Percentiles rank a stretch among this genome's conserved stretches.
Conservation (phyloP, 148 eudicot species). For the Talinum fruticosum region DNA sequence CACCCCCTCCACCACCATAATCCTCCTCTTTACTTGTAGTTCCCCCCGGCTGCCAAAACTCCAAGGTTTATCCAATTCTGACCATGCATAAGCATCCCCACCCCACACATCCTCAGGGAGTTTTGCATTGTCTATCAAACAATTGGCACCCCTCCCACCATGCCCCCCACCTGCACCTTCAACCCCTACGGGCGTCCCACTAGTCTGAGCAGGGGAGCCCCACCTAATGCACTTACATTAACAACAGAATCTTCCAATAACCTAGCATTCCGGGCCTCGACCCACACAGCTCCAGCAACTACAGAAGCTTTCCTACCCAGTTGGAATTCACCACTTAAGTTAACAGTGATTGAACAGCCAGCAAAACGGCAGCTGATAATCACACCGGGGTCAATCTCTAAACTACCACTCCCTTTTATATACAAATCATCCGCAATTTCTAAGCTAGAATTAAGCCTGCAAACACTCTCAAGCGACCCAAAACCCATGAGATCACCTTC, state of each 20-base stretch:
- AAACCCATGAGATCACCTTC: slow-evolving; percentile 60
- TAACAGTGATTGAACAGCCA: slow-evolving; percentile 60
- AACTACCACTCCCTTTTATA: slow-evolving; percentile 61
- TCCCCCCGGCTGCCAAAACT: slow-evolving; percentile 88
- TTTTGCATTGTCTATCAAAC: slow-evolving; percentile 61
- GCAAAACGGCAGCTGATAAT: slow-evolving; percentile 47
- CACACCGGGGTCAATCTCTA: slow-evolving; percentile 50
- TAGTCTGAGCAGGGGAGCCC: slow-evolving; percentile 51
- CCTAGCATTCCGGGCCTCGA: slow-evolving; percentile 35
- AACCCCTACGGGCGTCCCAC: slow-evolving; percentile 58
- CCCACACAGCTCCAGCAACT: slow-evolving; percentile 49
- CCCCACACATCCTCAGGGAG: slow-evolving; percentile 89
- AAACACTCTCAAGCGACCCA: slow-evolving; percentile 62
- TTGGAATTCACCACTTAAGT: slow-evolving; percentile 47
- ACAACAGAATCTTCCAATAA: slow-evolving; percentile 46
- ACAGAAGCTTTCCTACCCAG: slow-evolving; percentile 48
- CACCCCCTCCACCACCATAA: slow-evolving; percentile 91
- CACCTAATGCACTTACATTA: slow-evolving; percentile 66
- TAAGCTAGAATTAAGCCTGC: slow-evolving; percentile 49
- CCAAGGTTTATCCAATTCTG: slow-evolving; percentile 62
- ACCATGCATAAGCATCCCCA: slow-evolving; percentile 87
- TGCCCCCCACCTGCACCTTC: slow-evolving; percentile 86
- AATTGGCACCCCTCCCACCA: slow-evolving; percentile 93
- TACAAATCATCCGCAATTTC: slow-evolving; percentile 54
- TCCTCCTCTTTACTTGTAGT: slow-evolving; percentile 59